Base-by-base conservation (phyloP, 2,329 filamentous ascomycete species). In the Nothophoma quercina region DNA sequence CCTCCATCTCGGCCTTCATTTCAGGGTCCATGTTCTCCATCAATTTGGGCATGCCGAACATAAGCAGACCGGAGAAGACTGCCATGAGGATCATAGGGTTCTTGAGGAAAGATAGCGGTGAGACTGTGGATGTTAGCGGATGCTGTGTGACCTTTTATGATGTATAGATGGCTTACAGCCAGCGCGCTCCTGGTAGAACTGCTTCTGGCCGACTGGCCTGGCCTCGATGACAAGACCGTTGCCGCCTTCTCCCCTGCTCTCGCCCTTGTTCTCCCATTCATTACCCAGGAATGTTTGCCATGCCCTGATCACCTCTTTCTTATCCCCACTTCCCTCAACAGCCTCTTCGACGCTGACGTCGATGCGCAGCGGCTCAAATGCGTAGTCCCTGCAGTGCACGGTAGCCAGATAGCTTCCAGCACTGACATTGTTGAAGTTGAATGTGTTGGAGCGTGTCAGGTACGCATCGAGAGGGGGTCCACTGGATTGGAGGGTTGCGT, bases 11-110 rank as follows among this genome's bases (percentile, higher is more conserved):
- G 65, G 90, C 91, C 66, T 88, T 88, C 78, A 91, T 89, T 75
- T 99, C 95, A n/a, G 91, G 91, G 72, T 98, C 95, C 93, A 99
- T 93, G 72, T 95, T 97, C 43, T 98, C 93, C 79, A 98, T 87
- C 49, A 99, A 76, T 75, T 97, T 95, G 12, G 95, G 95, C 89
- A 98, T 91, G 62, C 93, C 93, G 66, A 98, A 83, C 58, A 96
- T 92, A 61, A 97, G 80, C 5, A 79, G 87, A 79, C 97, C 85
- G 56, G 88, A 91, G 30, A 95, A 86, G 26, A 96, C 77, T 4
- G 89, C 92, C 80, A 99, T 88, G 55, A 99, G 83, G 59, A 98
- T 97, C 92, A 98, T 98, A 3, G 95, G 95, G 71, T 91, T 96
- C 80, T 95, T 95, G 66, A 97, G 81, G 49, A 97, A 87, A 52